Conservation (phyloP, 805 yeast genomes). For the Metschnikowia amazonensis region DNA sequence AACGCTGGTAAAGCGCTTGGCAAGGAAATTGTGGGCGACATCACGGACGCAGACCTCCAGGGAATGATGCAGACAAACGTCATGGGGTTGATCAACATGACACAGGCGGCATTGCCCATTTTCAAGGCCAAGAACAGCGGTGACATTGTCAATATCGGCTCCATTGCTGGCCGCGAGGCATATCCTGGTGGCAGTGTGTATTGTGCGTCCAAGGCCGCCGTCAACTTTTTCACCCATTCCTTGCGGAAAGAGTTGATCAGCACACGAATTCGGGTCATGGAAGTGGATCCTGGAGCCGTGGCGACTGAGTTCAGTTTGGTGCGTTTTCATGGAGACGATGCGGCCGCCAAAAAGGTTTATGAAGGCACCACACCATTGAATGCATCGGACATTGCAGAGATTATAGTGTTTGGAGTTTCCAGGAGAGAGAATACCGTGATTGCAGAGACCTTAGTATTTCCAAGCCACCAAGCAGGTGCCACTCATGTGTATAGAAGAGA, state of each 20-base stretch:
- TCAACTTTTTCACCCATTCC: conserved; percentile 29
- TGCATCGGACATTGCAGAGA: conserved; percentile 38
- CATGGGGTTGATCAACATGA: conserved; percentile 33
- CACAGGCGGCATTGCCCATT: conserved; percentile 37
- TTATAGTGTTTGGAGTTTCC: conserved; percentile 34
- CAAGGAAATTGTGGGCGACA: conserved; percentile 28
- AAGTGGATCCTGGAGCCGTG: conserved; percentile 41
- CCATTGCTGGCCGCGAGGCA: conserved; percentile 37
- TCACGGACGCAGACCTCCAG: conserved; percentile 27
- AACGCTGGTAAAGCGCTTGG: conserved; percentile 43
- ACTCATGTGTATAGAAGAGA: conserved; percentile 20
- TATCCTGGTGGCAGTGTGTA: conserved; percentile 39
- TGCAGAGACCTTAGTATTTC: conserved; percentile 38
- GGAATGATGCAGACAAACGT: conserved; percentile 40
- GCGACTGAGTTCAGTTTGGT: conserved; percentile 38
- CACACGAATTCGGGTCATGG: conserved; percentile 36
- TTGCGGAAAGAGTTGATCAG: conserved; percentile 36
- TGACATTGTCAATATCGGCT: conserved; percentile 36
- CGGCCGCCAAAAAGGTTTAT: conserved; percentile 31
- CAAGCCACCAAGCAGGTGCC: conserved; percentile 37
- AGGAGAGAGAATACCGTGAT: conserved; percentile 35
- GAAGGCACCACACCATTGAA: conserved; percentile 33
- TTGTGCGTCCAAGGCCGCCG: conserved; percentile 39
- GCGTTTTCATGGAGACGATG: conserved; percentile 32
- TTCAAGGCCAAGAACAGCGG: conserved; percentile 35